Conservation (phyloP, 1,284 basidiomycete species). For the Acaromyces ingoldii region DNA sequence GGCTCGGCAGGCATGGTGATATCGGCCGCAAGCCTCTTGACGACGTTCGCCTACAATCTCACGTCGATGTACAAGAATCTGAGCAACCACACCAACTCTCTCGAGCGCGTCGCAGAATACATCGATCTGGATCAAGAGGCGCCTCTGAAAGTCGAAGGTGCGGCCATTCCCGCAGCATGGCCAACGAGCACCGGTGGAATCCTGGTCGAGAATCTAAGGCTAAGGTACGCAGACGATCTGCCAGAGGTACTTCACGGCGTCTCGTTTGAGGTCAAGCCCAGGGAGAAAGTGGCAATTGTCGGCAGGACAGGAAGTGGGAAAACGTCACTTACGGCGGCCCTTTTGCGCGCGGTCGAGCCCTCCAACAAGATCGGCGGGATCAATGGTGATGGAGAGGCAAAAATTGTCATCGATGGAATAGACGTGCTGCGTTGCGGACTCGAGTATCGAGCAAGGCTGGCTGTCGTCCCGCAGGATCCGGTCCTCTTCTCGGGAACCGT, state of each 20-base stretch:
- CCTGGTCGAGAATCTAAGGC: slow-evolving; percentile 65
- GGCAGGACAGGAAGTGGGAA: slow-evolving; percentile 58
- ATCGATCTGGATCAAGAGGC: slow-evolving; percentile 5
- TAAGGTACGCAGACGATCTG: slow-evolving; percentile 64
- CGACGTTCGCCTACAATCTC: slow-evolving; percentile 29
- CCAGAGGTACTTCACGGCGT: slow-evolving; percentile 73
- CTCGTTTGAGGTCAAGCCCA: slow-evolving; percentile 67
- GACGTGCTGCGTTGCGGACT: slow-evolving; percentile 50
- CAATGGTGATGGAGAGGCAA: slow-evolving; percentile 13
- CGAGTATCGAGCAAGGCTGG: neutral
- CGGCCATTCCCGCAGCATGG: slow-evolving; percentile 39
- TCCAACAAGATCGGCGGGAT: too few species aligned
- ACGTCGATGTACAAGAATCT: slow-evolving; percentile 34
- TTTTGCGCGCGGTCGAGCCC: slow-evolving; percentile 25
- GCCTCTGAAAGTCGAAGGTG: neutral
- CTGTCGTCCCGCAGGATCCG: neutral
- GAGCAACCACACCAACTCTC: slow-evolving; percentile 59
- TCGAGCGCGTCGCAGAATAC: slow-evolving; percentile 84
- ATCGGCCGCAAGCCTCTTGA: slow-evolving; percentile 54
- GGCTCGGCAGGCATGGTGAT: slow-evolving; percentile 81
- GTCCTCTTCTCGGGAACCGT: slow-evolving; percentile 43
- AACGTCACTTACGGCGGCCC: slow-evolving; percentile 21
- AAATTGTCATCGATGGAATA: slow-evolving; percentile 41
- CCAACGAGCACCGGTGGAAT: slow-evolving; percentile 59
- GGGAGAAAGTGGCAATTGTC: slow-evolving; percentile 59